phyloP scores from a whole-genome alignment of 208 protist genomes.

The Naegleria lovaniensis region DNA sequence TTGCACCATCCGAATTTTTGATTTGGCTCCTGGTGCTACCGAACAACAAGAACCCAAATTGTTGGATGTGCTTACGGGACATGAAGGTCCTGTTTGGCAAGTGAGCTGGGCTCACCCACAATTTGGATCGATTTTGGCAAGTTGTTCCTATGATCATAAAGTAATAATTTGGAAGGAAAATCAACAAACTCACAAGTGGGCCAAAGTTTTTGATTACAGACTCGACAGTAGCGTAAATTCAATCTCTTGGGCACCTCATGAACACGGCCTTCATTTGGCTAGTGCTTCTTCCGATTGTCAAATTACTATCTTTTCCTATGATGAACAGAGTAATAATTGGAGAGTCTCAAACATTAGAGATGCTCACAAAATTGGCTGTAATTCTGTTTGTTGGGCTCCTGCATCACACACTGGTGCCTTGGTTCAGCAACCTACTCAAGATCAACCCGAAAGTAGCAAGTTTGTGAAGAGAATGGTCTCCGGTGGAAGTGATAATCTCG shows the following conservation, averaged over 20 bases:
- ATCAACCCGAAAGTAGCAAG: neutral
- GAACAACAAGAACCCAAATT: slow-evolving; percentile 6
- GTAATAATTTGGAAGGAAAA: slow-evolving; percentile 93
- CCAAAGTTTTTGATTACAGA: slow-evolving; percentile 49
- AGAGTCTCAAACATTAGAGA: slow-evolving; percentile 16
- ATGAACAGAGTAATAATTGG: slow-evolving; percentile 41
- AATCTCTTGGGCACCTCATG: slow-evolving; percentile 57
- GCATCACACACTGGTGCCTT: slow-evolving; percentile 40
- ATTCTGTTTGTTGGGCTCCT: slow-evolving; percentile 61
- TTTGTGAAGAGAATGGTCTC: slow-evolving; percentile 48
- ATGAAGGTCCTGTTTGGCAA: slow-evolving; percentile 96
- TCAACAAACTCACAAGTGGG: slow-evolving; percentile 49
- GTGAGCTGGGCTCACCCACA: slow-evolving; percentile 95
- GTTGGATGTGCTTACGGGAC: slow-evolving; percentile 55
- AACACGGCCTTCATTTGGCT: slow-evolving; percentile 59
- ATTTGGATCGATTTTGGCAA: slow-evolving; percentile 90
- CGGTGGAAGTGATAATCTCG: slow-evolving; percentile 64
- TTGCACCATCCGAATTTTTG: slow-evolving; percentile 88
- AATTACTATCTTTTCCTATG: slow-evolving; percentile 52
- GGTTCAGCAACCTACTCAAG: neutral
- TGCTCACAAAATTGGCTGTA: slow-evolving; percentile 56
- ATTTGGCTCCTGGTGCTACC: slow-evolving; percentile 31
- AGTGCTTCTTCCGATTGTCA: slow-evolving; percentile 56
- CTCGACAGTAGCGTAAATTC: slow-evolving; percentile 59
- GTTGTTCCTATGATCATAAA: slow-evolving; percentile 89